Evolutionary conservation across 2,329 filamentous ascomycete genomes (phyloP).

Genomic region (Venturia carpophila): DNA sequence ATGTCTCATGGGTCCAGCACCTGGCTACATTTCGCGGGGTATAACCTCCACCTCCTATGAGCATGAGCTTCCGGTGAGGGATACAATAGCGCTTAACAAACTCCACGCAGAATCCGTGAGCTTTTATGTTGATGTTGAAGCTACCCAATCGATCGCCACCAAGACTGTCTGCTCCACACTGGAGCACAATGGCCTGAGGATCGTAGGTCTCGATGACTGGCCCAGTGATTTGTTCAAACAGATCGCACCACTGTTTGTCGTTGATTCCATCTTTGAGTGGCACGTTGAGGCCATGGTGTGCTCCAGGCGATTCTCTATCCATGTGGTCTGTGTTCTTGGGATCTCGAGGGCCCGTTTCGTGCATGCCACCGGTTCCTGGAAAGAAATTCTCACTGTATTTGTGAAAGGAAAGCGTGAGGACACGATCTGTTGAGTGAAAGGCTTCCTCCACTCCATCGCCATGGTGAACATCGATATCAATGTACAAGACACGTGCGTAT

Average conservation of each 20-base stretch:
- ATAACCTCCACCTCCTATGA: conserved; percentile 93
- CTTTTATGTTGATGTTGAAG: conserved; percentile 94
- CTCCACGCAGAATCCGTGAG: conserved; percentile 83
- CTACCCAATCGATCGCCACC: conserved; percentile 88
- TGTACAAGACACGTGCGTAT: conserved; percentile 81
- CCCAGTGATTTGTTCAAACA: conserved; percentile 77
- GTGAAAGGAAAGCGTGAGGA: conserved; percentile 92
- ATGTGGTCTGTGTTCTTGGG: conserved; percentile 58
- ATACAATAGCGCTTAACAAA: conserved; percentile 62
- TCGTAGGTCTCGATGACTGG: conserved; percentile 73
- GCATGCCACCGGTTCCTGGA: conserved; percentile 79
- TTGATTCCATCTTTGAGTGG: conserved; percentile 86
- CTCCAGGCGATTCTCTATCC: conserved; percentile 41
- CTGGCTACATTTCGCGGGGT: conserved; percentile 94
- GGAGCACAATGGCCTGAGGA: conserved; percentile 85
- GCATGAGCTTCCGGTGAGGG: conserved; percentile 70
- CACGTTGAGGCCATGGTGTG: conserved; percentile 84
- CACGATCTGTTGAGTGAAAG: conserved; percentile 80
- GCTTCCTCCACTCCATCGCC: conserved; percentile 87
- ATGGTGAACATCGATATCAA: conserved; percentile 90
- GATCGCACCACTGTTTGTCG: conserved; percentile 75
- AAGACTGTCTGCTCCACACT: conserved; percentile 91
- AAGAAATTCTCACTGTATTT: conserved; percentile 92
- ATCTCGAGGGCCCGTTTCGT: conserved; percentile 75
- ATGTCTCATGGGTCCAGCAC: conserved; percentile 94